Conservation (phyloP, 768 basidiomycete species). For the Podaxis carcinomalis region DNA sequence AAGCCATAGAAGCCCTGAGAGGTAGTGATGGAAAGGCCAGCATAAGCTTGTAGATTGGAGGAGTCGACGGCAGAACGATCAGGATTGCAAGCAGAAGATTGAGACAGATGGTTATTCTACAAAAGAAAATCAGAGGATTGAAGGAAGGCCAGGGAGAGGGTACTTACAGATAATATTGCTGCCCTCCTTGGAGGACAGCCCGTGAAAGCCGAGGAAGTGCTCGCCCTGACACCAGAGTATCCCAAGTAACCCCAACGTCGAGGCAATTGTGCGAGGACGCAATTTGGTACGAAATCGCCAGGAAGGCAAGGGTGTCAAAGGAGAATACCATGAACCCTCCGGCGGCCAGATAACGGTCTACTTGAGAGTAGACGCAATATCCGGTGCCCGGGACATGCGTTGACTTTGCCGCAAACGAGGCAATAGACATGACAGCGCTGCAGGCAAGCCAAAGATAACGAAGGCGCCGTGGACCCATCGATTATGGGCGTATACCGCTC, state of each 20-base stretch:
- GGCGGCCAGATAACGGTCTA: conserved; percentile 21
- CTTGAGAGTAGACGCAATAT: conserved; percentile 23
- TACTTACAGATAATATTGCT: conserved; percentile 30
- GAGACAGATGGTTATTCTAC: neutral
- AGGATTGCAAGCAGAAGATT: neutral
- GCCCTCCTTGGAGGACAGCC: conserved; percentile 25
- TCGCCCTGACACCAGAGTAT: conserved; percentile 16
- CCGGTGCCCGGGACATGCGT: conserved; percentile 24
- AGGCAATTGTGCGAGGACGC: conserved; percentile 15
- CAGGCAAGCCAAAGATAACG: conserved; percentile 23
- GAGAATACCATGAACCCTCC: conserved; percentile 19
- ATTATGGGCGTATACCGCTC: conserved; percentile 24
- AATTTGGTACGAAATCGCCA: conserved; percentile 27
- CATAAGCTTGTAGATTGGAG: neutral
- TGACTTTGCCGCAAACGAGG: conserved; percentile 20
- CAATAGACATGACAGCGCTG: conserved; percentile 18
- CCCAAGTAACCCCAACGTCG: conserved; percentile 9
- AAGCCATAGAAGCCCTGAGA: conserved; percentile 1
- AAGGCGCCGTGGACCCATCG: conserved; percentile 21
- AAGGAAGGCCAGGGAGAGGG: neutral
- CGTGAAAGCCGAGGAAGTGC: conserved; percentile 19
- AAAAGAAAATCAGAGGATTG: neutral
- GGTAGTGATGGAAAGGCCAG: neutral
- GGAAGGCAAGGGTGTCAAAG: conserved; percentile 28
- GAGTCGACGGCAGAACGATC: neutral